A percentile compares a stretch with the other conserved stretches of the same genome.
phyloP scores from a whole-genome alignment of 2,329 filamentous ascomycete genomes.

The Pseudonectria buxi region DNA sequence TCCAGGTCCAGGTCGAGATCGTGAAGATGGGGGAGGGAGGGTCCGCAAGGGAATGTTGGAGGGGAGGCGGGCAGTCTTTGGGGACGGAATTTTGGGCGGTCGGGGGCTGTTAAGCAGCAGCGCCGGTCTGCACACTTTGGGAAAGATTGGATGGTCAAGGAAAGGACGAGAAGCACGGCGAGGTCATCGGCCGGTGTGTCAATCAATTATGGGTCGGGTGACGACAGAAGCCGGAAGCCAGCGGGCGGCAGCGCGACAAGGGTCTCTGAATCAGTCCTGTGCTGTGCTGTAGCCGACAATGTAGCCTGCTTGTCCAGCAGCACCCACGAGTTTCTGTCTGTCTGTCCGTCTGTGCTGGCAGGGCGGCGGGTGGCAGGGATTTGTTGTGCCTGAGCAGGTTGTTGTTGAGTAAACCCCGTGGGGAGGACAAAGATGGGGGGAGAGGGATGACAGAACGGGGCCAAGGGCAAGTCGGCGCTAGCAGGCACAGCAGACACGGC shows the following conservation, averaged over 20 bases:
- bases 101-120: constrained; percentile 71
- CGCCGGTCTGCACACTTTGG: constrained; percentile 50
- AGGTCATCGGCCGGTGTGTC: constrained; percentile 24
- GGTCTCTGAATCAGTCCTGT: constrained; percentile 14
- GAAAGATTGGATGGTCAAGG: constrained; percentile 25
- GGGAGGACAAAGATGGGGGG: too few species aligned
- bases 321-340: too few species aligned
- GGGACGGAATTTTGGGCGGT: constrained; percentile 78
- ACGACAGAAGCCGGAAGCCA: constrained; percentile 18
- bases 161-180: constrained; percentile 16
- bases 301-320: too few species aligned
- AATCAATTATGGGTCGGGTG: constrained; percentile 25
- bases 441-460: too few species aligned
- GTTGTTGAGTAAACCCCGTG: too few species aligned
- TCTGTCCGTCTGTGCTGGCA: background rate
- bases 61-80: constrained; percentile 59
- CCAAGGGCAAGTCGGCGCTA: too few species aligned
- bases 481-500: too few species aligned
- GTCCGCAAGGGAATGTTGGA: constrained; percentile 85
- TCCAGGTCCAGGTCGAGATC: too few species aligned
- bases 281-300: too few species aligned
- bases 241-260: constrained; percentile 2
- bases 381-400: background rate
- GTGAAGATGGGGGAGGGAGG: constrained; percentile 40
- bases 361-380: background rate